Conservation (phyloP, 106 monocot genomes). For the Amphibolis antarctica region DNA sequence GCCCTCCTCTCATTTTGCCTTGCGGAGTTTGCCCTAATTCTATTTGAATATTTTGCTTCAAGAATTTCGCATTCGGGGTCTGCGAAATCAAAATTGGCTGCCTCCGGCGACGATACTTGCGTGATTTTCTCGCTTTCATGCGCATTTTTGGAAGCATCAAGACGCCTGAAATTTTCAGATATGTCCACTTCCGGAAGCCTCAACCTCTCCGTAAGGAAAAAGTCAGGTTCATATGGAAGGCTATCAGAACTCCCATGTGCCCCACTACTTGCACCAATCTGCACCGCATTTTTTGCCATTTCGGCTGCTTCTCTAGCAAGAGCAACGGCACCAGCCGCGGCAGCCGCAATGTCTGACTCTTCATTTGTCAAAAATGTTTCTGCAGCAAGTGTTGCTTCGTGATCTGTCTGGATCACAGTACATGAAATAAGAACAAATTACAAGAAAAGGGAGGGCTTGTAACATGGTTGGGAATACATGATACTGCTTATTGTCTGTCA, state of each 20-base stretch:
- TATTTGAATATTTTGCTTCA: no score
- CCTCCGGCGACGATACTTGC: no score
- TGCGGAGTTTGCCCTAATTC: no score
- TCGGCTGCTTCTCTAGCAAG: constrained; percentile 87
- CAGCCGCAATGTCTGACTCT: constrained; percentile 59
- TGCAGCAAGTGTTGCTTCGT: neutral
- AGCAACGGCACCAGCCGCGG: constrained; percentile 75
- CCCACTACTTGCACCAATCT: constrained; percentile 20
- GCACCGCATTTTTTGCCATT: constrained; percentile 75
- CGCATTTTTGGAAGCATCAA: no score
- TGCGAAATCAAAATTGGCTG: no score
- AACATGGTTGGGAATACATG: no score
- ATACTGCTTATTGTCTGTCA: no score
- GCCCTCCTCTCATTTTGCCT: constrained; percentile 70
- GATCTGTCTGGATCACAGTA: neutral
- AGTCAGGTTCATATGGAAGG: constrained; percentile 24
- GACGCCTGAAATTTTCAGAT: neutral
- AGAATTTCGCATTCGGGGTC: no score
- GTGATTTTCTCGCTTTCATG: no score
- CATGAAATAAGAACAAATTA: neutral
- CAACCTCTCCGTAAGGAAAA: constrained; percentile 23
- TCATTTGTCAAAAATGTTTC: constrained; percentile 10
- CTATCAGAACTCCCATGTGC: constrained; percentile 19
- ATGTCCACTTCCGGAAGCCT: constrained; percentile 27
- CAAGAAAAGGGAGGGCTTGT: no score